These are phyloP conservation scores for Penicillium sp. DNA, from an alignment of 2,329 filamentous ascomycete genomes.

Conservation along the genomic window DNA sequence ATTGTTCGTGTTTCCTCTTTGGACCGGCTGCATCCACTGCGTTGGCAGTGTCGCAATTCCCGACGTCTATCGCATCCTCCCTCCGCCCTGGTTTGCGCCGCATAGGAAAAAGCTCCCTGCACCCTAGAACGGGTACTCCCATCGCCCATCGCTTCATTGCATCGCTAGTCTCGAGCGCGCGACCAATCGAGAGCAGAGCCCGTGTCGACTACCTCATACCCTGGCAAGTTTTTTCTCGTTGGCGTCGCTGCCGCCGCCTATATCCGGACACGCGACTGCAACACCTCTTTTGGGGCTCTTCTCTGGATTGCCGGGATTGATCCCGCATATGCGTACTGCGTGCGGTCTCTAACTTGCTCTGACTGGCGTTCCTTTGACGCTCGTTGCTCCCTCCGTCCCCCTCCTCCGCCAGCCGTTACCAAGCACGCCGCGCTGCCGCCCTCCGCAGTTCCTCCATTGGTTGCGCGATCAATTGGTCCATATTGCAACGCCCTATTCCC, in stretches of 20 bases:
- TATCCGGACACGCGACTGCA: conserved; percentile 21
- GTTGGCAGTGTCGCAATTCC: conserved; percentile 37
- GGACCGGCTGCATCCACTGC: conserved; percentile 37
- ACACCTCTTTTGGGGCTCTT: conserved; percentile 23
- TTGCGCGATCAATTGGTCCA: conserved; percentile 30
- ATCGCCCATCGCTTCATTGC: conserved; percentile 21
- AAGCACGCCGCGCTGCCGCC: conserved; percentile 14
- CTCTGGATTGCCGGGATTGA: conserved; percentile 13
- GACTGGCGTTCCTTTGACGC: too few species aligned
- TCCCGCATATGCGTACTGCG: conserved; percentile 29
- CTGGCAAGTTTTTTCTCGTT: conserved; percentile 8
- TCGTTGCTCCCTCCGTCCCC: conserved; percentile 19
- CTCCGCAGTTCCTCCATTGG: conserved; percentile 17
- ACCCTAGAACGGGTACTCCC: conserved; percentile 25
- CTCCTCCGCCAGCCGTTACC: conserved; percentile 9
- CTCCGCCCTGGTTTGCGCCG: conserved; percentile 19
- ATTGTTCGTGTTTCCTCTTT: conserved; percentile 35
- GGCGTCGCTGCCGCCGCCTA: conserved; percentile 8
- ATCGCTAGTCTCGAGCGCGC: conserved; percentile 16
- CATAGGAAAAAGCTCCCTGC: conserved; percentile 19
- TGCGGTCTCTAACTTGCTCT: conserved; percentile 27
- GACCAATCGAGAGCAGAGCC: conserved; percentile 17
- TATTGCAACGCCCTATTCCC: conserved; percentile 26
- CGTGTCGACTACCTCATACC: conserved; percentile 12
- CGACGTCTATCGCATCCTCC: conserved; percentile 28